Evolutionary conservation across 805 yeast species (phyloP).

Genomic region (Saturnispora dispora): DNA sequence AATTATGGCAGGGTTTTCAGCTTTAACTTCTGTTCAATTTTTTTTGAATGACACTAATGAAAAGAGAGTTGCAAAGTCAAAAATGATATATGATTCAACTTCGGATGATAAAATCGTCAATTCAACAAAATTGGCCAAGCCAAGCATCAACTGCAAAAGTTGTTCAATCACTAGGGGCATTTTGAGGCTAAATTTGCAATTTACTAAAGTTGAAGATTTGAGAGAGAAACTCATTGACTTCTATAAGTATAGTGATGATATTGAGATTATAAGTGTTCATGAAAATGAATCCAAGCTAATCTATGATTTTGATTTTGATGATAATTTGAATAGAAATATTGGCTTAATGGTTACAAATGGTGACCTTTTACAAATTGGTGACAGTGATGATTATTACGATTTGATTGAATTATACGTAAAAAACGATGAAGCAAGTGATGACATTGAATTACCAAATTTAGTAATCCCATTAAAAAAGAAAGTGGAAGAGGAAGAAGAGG

Average conservation of each 20-base stretch:
- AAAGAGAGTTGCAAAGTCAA: constrained; percentile 27
- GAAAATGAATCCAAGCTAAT: constrained; percentile 40
- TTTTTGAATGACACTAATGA: constrained; percentile 23
- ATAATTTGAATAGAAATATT: constrained; percentile 46
- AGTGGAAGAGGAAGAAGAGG: constrained; percentile 11
- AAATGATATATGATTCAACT: constrained; percentile 44
- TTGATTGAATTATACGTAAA: constrained; percentile 53
- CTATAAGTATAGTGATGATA: constrained; percentile 50
- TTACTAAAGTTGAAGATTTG: constrained; percentile 39
- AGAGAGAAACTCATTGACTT: constrained; percentile 39
- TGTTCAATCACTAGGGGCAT: constrained; percentile 51
- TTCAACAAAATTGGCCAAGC: constrained; percentile 49
- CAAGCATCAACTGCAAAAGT: constrained; percentile 65
- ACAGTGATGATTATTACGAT: constrained; percentile 64
- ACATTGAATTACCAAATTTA: constrained; percentile 19
- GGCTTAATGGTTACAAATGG: constrained; percentile 45
- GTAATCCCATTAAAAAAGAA: constrained; percentile 16
- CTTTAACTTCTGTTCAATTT: constrained; percentile 56
- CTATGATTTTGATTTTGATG: constrained; percentile 85
- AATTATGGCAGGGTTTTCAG: constrained; percentile 82
- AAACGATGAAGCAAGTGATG: constrained; percentile 8
- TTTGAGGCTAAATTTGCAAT: constrained; percentile 26
- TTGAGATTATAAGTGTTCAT: constrained; percentile 37
- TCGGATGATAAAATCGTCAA: constrained; percentile 56
- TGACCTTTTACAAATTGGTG: constrained; percentile 60